phyloP scores from a whole-genome alignment of 164 flowering plant species.

The Vitis rotundifolia region DNA sequence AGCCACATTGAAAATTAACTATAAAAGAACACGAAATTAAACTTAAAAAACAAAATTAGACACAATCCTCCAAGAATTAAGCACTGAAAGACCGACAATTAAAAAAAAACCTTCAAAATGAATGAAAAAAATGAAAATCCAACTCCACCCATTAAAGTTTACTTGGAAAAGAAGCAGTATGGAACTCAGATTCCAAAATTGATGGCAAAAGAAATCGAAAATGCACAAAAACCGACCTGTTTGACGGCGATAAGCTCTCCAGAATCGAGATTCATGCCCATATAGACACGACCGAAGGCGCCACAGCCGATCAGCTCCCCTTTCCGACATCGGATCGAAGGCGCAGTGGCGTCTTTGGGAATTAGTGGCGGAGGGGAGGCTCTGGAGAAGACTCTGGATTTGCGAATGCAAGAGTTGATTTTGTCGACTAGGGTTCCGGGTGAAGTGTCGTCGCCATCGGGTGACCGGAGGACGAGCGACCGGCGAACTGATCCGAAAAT shows the following conservation, averaged over 20 bases:
- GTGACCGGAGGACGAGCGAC: slow-evolving; percentile 41
- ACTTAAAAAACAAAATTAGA: too few relatives aligned
- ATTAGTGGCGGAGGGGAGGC: slow-evolving; percentile 15
- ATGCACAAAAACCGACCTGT: slow-evolving; percentile 47
- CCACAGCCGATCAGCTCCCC: slow-evolving; percentile 96
- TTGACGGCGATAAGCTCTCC: slow-evolving; percentile 98
- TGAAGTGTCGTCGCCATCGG: slow-evolving; percentile 18
- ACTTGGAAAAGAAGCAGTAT: not conserved
- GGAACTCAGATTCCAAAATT: not conserved
- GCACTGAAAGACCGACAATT: too few relatives aligned
- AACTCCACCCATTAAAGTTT: too few relatives aligned
- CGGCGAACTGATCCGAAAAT: slow-evolving; percentile 46
- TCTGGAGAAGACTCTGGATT: slow-evolving; percentile 35
- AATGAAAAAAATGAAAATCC: too few relatives aligned
- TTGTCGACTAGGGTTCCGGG: slow-evolving; percentile 31
- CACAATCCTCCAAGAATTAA: too few relatives aligned
- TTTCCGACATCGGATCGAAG: slow-evolving; percentile 82
- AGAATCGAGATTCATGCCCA: slow-evolving; percentile 98
- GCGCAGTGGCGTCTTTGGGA: slow-evolving; percentile 12
- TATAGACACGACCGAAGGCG: slow-evolving; percentile 94
- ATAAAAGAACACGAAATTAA: too few relatives aligned
- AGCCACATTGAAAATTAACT: too few relatives aligned
- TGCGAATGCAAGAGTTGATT: slow-evolving; percentile 44
- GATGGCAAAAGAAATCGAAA: not conserved
- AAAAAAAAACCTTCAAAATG: too few relatives aligned